Conservation (phyloP, 352 stramenopile genomes). For the Pelagophyceae sp. region DNA sequence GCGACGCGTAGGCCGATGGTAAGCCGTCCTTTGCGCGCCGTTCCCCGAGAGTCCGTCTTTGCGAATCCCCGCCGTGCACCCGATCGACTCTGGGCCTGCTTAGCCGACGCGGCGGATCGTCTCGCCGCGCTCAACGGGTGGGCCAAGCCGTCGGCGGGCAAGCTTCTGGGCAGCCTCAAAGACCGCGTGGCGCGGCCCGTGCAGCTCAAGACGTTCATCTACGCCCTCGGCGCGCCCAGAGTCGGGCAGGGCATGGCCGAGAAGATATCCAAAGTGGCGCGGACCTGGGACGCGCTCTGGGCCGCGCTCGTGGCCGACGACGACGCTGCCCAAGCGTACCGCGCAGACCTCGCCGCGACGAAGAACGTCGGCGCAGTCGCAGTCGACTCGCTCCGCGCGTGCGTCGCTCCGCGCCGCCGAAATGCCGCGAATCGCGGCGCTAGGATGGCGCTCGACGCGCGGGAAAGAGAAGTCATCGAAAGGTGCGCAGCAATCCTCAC, state of each 20-base stretch:
- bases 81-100: too few species aligned
- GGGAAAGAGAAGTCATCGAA: too few species aligned
- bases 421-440: too few species aligned
- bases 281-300: not conserved
- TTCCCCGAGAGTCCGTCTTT: too few species aligned
- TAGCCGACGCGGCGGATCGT: not conserved
- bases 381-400: not conserved
- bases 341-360: not conserved
- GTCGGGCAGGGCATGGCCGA: not conserved
- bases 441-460: too few species aligned
- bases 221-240: not conserved
- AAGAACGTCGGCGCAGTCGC: not conserved
- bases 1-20: too few species aligned
- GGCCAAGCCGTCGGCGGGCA: not conserved
- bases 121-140: constrained; percentile 5
- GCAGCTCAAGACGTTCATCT: not conserved
- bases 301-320: not conserved
- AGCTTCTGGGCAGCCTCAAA: not conserved
- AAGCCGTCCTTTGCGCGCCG: too few species aligned
- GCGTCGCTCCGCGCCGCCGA: too few species aligned
- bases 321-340: not conserved
- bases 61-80: too few species aligned
- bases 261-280: not conserved
- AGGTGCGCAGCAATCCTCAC: too few species aligned
- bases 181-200: not conserved